Evolutionary conservation across 306 rosid genomes (phyloP), one percentile per base, ranked within the genome.

Genomic region (Castanea sativa): DNA sequence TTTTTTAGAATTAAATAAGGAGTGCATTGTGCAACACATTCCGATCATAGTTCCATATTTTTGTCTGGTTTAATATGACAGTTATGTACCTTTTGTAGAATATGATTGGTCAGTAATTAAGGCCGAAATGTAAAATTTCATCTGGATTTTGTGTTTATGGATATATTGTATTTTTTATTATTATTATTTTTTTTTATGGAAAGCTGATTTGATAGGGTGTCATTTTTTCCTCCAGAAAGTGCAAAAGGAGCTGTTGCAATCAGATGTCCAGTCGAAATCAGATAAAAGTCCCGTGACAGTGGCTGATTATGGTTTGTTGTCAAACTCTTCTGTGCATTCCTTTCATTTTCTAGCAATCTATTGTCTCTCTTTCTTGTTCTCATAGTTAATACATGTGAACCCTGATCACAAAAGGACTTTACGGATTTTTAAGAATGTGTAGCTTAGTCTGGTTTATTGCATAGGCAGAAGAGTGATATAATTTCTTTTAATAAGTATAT

Each of bases 211-310:
- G 38, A 1, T 67, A 4, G 41, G 7, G 29, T 64, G 71, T 76
- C 76, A 55, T 61, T 77, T 73, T 64, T 76, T 83, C 58, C 29
- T 80, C 32, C 92, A 94, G 99, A 94, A 88, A 87, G 97, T 94
- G 14, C 99, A 94, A 87, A 91, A 85, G 89, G 91, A 87, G 65
- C 85, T 92, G 69, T 64, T 94, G 79, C 91, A 92, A 82, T 91
- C 99, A 18, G 97, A 94, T 65, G 95, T 92, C 41, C 99, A 92
- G 69, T 91, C 99, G 6, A 94, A 92, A 84, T 92, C 95, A 43
- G 99, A 94, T 69, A 90, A 88, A 89, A 92, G 91, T 87, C 99
- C 99, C 1, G 99, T 94, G 55, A 94, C 99, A 0, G 99, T 92
- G 49, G 99, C 99, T 29, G 99, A 94, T 87, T 94, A 92, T 63